These are phyloP conservation scores for Dendrobium huoshanense DNA, from an alignment of 106 monocot genomes.

Conservation along the genomic window DNA sequence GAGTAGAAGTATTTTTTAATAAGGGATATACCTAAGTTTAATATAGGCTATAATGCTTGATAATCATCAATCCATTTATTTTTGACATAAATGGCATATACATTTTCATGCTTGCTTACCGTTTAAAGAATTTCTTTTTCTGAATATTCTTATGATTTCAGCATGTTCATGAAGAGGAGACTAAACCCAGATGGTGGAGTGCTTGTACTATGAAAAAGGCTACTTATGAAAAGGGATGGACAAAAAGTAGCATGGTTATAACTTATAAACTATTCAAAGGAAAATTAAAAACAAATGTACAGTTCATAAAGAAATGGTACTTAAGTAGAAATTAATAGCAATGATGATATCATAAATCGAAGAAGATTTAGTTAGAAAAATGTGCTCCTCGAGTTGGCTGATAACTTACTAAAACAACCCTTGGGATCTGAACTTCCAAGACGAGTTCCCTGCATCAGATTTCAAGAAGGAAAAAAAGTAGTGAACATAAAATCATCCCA, in stretches of 20 bases:
- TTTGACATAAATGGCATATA: too few relatives aligned
- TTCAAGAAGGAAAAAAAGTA: background rate
- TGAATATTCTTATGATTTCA: background rate
- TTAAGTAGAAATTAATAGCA: too few relatives aligned
- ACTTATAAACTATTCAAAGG: background rate
- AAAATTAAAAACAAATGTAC: background rate
- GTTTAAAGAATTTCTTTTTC: too few relatives aligned
- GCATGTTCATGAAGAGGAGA: background rate
- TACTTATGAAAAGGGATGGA: background rate
- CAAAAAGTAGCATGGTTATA: background rate
- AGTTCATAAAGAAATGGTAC: too few relatives aligned
- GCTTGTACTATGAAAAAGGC: background rate
- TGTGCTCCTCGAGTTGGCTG: too few relatives aligned
- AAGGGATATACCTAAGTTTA: too few relatives aligned
- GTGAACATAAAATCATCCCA: background rate
- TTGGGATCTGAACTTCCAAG: conserved; percentile 99
- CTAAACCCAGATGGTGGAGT: background rate
- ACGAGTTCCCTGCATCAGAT: conserved; percentile 70
- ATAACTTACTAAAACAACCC: conserved; percentile 90
- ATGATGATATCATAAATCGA: too few relatives aligned
- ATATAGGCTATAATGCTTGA: too few relatives aligned
- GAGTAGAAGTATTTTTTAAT: too few relatives aligned
- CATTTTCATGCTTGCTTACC: too few relatives aligned
- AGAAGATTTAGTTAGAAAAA: too few relatives aligned
- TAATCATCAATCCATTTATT: too few relatives aligned